These are phyloP conservation scores for Claviceps maximensis DNA, from an alignment of 2,329 filamentous ascomycete species.

Conservation along the genomic window DNA sequence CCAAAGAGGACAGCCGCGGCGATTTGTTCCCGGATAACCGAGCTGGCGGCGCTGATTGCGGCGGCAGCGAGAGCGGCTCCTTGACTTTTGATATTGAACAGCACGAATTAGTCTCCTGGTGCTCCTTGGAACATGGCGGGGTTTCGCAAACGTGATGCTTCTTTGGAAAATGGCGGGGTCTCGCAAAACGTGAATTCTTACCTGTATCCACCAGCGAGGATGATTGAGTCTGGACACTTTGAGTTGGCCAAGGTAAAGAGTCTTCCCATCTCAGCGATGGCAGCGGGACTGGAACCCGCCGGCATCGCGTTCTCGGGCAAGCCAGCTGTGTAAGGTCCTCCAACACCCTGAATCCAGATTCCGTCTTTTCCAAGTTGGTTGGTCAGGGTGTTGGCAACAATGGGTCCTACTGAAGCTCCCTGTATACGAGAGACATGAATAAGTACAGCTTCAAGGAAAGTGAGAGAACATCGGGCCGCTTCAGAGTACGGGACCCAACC, in stretches of 20 bases:
- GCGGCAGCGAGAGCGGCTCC: conserved; percentile 31
- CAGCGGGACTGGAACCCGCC: conserved; percentile 21
- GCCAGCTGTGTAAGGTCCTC: conserved; percentile 23
- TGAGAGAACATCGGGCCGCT: not conserved
- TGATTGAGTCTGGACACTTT: conserved; percentile 29
- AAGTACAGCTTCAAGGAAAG: not conserved
- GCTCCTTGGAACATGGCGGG: too few species aligned
- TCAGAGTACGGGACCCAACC: too few species aligned
- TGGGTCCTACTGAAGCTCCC: conserved; percentile 12
- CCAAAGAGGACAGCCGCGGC: conserved; percentile 25
- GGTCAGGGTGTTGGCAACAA: conserved; percentile 17
- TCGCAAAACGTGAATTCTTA: not conserved
- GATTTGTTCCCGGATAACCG: conserved; percentile 20
- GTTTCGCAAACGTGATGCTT: too few species aligned
- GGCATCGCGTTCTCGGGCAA: conserved; percentile 24
- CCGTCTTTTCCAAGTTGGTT: conserved; percentile 11
- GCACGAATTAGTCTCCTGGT: not conserved
- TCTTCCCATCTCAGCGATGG: conserved; percentile 27
- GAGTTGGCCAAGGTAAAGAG: conserved; percentile 26
- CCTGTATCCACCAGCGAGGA: conserved; percentile 28
- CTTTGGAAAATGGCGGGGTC: not conserved
- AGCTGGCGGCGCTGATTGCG: conserved; percentile 21
- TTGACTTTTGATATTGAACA: conserved; percentile 13
- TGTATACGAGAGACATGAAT: not conserved
- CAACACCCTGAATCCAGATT: conserved; percentile 32